Evolutionary conservation across 192 early-diverging fungal species (phyloP).

Genomic region (Coemansia brasiliensis): DNA sequence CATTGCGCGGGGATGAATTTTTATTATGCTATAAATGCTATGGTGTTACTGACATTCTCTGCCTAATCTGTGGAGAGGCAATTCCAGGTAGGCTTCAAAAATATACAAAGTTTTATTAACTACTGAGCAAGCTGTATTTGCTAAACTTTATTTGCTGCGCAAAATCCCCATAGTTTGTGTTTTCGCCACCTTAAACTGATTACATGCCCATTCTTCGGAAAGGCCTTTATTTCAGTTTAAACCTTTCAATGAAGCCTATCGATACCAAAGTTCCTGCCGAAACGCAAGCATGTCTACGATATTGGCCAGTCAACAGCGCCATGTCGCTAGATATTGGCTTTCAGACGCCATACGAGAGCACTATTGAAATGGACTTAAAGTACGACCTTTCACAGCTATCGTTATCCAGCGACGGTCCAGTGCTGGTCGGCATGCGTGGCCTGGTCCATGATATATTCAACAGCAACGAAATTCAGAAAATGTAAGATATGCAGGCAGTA

Average conservation of each 20-base stretch:
- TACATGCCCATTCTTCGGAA: background rate
- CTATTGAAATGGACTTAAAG: slow-evolving; percentile 20
- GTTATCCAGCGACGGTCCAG: slow-evolving; percentile 3
- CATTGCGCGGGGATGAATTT: no score
- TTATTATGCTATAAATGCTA: background rate
- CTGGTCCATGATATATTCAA: slow-evolving; percentile 24
- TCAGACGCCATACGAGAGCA: slow-evolving; percentile 33
- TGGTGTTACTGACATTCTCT: background rate
- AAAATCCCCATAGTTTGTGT: background rate
- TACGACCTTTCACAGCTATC: slow-evolving; percentile 24
- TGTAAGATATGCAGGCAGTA: slow-evolving; percentile 20
- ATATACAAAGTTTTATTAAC: no score
- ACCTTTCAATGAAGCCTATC: slow-evolving; percentile 30
- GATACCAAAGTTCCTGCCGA: slow-evolving; percentile 30
- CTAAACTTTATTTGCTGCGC: background rate
- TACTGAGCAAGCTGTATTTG: background rate
- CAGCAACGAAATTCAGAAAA: slow-evolving; percentile 26
- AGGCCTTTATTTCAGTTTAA: background rate
- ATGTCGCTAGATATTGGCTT: slow-evolving; percentile 16
- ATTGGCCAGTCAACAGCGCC: slow-evolving; percentile 37
- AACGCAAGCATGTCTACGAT: slow-evolving; percentile 39
- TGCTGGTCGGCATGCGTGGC: slow-evolving; percentile 10
- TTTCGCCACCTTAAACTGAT: background rate
- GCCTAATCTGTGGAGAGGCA: background rate
- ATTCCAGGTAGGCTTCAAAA: no score